These are phyloP conservation scores for Candida xyloterini DNA, from an alignment of 805 yeast genomes.

Conservation along the genomic window DNA sequence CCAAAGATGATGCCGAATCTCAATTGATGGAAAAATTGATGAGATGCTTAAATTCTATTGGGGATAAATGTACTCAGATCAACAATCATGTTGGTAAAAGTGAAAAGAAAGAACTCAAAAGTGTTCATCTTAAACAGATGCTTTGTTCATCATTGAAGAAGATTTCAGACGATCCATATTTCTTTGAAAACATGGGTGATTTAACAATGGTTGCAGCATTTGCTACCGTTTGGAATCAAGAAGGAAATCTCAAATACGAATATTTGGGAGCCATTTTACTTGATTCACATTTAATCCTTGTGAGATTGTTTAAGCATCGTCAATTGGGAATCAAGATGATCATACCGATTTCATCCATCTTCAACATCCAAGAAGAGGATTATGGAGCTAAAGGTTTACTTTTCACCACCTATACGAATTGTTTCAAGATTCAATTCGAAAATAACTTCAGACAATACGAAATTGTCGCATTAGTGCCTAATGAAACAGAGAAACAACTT, in stretches of 20 bases:
- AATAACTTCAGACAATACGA: conserved; percentile 41
- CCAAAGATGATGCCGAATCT: conserved; percentile 21
- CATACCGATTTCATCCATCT: conserved; percentile 42
- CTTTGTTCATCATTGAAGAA: conserved; percentile 10
- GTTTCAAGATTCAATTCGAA: conserved; percentile 49
- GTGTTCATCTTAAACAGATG: conserved; percentile 16
- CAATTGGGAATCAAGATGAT: conserved; percentile 41
- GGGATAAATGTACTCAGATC: conserved; percentile 21
- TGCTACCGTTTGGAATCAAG: conserved; percentile 38
- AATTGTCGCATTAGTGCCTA: conserved; percentile 36
- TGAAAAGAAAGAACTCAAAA: conserved; percentile 17
- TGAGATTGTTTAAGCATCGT: conserved; percentile 26
- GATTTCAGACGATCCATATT: conserved; percentile 24
- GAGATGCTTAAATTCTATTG: conserved; percentile 29
- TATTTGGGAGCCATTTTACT: conserved; percentile 41
- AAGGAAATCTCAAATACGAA: conserved; percentile 13
- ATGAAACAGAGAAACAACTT: conserved; percentile 33
- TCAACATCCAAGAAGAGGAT: conserved; percentile 22
- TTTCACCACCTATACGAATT: conserved; percentile 29
- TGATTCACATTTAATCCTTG: conserved; percentile 48
- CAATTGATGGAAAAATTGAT: conserved; percentile 24
- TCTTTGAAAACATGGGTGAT: conserved; percentile 46
- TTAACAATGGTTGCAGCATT: conserved; percentile 44
- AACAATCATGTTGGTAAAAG: conserved; percentile 24
- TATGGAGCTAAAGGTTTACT: conserved; percentile 25